Percentiles rank a stretch among this genome's conserved stretches.
Evolutionary conservation across 768 basidiomycete species (phyloP).

Genomic region (Mycena latifolia): DNA sequence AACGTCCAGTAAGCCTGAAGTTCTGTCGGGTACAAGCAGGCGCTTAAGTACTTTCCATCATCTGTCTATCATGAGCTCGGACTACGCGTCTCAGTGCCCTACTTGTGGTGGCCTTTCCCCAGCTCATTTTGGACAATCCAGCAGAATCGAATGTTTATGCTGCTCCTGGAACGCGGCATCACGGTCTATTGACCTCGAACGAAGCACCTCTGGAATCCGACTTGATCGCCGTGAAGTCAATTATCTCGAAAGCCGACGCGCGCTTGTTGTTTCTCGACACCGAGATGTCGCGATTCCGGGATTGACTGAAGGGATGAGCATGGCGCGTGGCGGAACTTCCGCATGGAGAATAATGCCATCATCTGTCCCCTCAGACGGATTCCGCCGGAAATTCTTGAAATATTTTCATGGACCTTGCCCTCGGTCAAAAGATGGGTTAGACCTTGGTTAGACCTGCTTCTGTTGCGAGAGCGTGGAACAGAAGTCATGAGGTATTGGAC

Average conservation of each 20-base stretch:
- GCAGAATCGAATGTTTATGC: not conserved
- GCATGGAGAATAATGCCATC: not conserved
- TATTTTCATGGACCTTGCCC: constrained; percentile 16
- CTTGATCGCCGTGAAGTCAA: no score
- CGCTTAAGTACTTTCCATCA: no score
- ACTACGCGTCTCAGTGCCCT: no score
- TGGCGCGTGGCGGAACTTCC: not conserved
- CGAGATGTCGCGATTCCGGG: constrained; percentile 2
- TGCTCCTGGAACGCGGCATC: not conserved
- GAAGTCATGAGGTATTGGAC: no score
- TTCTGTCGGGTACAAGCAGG: no score
- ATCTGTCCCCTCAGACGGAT: constrained; percentile 9
- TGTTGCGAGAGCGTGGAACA: no score
- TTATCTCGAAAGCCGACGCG: not conserved
- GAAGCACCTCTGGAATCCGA: not conserved
- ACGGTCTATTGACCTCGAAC: not conserved
- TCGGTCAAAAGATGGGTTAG: no score
- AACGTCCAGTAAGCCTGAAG: no score
- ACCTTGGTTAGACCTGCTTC: no score
- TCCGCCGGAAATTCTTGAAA: constrained; percentile 15
- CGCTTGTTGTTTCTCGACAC: not conserved
- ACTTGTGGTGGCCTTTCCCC: no score
- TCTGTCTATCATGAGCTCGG: no score
- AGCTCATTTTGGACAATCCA: no score
- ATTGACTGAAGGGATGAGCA: not conserved